A percentile compares a stretch with the other conserved stretches of the same genome.
These are phyloP conservation scores for Westerdykella sp. DNA, from an alignment of 2,329 filamentous ascomycete species.

Conservation along the genomic window DNA sequence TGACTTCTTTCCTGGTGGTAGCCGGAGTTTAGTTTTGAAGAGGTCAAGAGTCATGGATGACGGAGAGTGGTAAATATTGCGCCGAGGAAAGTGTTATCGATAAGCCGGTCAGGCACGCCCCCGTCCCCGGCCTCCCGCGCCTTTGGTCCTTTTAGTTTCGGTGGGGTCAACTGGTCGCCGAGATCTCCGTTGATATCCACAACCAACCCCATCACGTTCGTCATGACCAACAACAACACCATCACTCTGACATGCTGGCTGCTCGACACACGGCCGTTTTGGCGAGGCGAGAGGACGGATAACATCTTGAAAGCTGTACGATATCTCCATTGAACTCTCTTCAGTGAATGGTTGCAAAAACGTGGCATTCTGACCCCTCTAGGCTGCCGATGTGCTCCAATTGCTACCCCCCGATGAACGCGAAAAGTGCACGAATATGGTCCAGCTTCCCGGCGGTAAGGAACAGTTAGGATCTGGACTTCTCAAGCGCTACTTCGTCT, in stretches of 20 bases:
- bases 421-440: slow-evolving; percentile 53
- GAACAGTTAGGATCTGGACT: slow-evolving; percentile 67
- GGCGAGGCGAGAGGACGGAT: slow-evolving; percentile 34
- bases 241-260: slow-evolving; percentile 43
- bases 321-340: not conserved
- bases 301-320: slow-evolving; percentile 39
- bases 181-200: slow-evolving; percentile 1
- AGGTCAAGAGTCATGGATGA: too few species aligned
- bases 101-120: slow-evolving; percentile 4
- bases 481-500: slow-evolving; percentile 65
- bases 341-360: not conserved
- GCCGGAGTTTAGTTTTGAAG: too few species aligned
- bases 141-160: too few species aligned
- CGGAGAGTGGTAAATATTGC: too few species aligned
- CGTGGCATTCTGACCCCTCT: not conserved
- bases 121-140: too few species aligned
- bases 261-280: slow-evolving; percentile 44
- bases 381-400: slow-evolving; percentile 40
- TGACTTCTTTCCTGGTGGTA: too few species aligned
- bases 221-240: not conserved
- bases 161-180: too few species aligned
- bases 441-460: slow-evolving; percentile 65
- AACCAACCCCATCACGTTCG: not conserved
- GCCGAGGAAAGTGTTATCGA: slow-evolving; percentile 10
- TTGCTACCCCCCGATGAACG: slow-evolving; percentile 50